Evolutionary conservation across 176 grass and related monocot genomes (phyloP).

Genomic region (Aegilops bicornis): DNA sequence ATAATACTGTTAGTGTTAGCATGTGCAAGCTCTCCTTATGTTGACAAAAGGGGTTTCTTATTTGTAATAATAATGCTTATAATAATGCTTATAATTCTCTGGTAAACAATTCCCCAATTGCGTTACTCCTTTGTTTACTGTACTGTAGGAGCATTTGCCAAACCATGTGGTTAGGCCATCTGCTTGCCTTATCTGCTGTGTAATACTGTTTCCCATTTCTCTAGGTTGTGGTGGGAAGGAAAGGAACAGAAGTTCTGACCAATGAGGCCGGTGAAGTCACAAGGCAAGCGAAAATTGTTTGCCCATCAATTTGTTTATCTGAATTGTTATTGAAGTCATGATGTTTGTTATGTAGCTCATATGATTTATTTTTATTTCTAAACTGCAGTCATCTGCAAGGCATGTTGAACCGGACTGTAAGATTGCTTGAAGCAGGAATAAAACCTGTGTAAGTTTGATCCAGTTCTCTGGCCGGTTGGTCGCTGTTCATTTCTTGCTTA

Average conservation of each 20-base stretch:
- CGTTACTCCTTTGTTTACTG: neutral
- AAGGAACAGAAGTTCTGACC: conserved; percentile 65
- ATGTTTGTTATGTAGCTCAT: neutral
- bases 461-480: conserved; percentile 14
- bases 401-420: conserved; percentile 80
- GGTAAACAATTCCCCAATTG: neutral
- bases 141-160: neutral
- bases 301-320: neutral
- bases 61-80: too few relatives aligned
- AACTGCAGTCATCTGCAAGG: conserved; percentile 80
- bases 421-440: conserved; percentile 88
- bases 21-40: too few relatives aligned
- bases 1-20: too few relatives aligned
- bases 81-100: neutral
- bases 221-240: conserved; percentile 84
- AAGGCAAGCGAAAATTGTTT: conserved; percentile 45
- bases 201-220: neutral
- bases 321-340: neutral
- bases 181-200: neutral
- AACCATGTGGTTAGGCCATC: neutral
- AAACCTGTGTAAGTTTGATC: conserved; percentile 80
- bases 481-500: conserved; percentile 22
- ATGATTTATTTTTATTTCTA: neutral
- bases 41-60: too few relatives aligned
- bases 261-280: conserved; percentile 94